Conservation (phyloP, 306 rosid species). For the Vicia faba region DNA sequence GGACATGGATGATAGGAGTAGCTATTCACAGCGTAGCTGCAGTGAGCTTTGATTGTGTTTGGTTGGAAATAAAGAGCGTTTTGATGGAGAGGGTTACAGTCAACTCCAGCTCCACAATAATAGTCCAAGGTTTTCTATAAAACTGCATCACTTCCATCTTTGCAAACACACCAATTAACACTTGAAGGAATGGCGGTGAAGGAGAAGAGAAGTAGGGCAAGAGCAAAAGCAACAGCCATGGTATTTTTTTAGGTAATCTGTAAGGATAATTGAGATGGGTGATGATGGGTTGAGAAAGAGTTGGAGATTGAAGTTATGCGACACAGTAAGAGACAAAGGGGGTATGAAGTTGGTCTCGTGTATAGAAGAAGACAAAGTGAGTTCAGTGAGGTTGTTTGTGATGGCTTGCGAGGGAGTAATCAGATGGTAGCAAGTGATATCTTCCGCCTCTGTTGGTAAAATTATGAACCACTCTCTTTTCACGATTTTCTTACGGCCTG, state of each 20-base stretch:
- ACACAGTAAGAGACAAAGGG: too few species aligned
- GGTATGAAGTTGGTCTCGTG: too few species aligned
- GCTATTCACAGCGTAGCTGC: slow-evolving; percentile 82
- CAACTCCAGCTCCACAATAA: slow-evolving; percentile 94
- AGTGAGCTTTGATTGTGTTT: slow-evolving; percentile 69
- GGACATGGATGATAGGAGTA: too few species aligned
- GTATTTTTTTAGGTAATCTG: not conserved
- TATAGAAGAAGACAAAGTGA: too few species aligned
- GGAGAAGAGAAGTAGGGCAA: slow-evolving; percentile 60
- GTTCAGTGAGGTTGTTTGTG: too few species aligned
- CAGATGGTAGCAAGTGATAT: too few species aligned
- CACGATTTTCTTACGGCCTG: too few species aligned
- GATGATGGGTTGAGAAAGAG: slow-evolving; percentile 11
- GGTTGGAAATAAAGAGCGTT: slow-evolving; percentile 65
- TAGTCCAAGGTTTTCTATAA: slow-evolving; percentile 76
- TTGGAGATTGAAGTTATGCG: too few species aligned
- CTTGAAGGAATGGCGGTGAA: slow-evolving; percentile 63
- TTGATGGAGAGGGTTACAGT: slow-evolving; percentile 62
- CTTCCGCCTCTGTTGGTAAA: too few species aligned
- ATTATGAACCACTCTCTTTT: too few species aligned
- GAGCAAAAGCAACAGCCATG: slow-evolving; percentile 45
- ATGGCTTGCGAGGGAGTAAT: too few species aligned
- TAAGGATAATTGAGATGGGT: not conserved
- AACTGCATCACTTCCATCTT: slow-evolving; percentile 55
- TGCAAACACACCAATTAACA: slow-evolving; percentile 84